Percentiles rank a stretch among this genome's conserved stretches.
phyloP scores from a whole-genome alignment of 108 stramenopile genomes.

The Aurantiochytrium sp. region DNA sequence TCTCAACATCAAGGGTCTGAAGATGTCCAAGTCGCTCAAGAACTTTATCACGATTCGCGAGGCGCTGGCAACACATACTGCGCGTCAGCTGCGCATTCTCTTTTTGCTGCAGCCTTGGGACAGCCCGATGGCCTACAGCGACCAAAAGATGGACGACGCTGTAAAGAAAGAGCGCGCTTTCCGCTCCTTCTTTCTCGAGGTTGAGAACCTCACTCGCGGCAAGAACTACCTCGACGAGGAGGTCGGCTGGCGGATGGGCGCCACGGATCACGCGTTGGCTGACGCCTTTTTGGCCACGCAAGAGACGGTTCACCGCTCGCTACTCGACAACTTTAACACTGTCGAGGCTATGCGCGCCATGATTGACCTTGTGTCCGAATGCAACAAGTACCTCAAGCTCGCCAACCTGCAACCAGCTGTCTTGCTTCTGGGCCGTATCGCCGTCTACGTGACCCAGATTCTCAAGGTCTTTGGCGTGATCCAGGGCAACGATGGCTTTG shows the following conservation, averaged over 20 bases:
- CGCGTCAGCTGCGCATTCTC: slow-evolving; percentile 77
- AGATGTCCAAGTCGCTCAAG: slow-evolving; percentile 96
- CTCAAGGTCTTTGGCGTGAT: slow-evolving; percentile 78
- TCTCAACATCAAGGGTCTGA: slow-evolving; percentile 87
- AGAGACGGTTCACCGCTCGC: slow-evolving; percentile 52
- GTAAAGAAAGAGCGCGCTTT: slow-evolving; percentile 74
- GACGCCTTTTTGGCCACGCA: slow-evolving; percentile 24
- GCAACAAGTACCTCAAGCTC: slow-evolving; percentile 65
- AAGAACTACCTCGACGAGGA: neutral
- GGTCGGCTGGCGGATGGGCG: neutral
- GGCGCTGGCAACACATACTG: slow-evolving; percentile 48
- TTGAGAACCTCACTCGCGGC: neutral
- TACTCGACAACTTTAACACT: slow-evolving; percentile 91
- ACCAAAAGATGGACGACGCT: slow-evolving; percentile 88
- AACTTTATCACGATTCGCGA: slow-evolving; percentile 81
- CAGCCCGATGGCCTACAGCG: slow-evolving; percentile 87
- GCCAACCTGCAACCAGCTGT: slow-evolving; percentile 41
- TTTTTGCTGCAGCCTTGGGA: slow-evolving; percentile 88
- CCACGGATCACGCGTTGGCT: neutral
- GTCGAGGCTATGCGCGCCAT: slow-evolving; percentile 66
- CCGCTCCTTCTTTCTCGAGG: slow-evolving; percentile 80
- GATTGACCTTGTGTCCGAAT: slow-evolving; percentile 61
- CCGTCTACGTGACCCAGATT: slow-evolving; percentile 72
- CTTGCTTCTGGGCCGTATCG: slow-evolving; percentile 66
- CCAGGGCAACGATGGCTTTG: slow-evolving; percentile 63